Evolutionary conservation across 805 yeast species (phyloP).

Genomic region (Pichia paraexigua): DNA sequence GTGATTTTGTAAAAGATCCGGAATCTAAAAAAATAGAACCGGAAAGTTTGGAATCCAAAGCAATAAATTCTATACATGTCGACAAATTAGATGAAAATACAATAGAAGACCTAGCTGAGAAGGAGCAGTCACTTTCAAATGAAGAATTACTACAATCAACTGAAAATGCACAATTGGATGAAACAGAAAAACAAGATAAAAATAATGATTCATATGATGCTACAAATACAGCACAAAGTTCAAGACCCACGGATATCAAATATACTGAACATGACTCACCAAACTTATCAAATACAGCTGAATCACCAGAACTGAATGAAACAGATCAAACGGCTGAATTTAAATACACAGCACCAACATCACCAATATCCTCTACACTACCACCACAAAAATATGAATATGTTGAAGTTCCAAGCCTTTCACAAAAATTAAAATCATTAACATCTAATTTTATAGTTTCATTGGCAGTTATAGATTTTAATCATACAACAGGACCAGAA

Average conservation of each 20-base stretch:
- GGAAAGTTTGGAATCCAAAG: neutral
- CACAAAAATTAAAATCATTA: neutral
- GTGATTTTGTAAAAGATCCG: neutral
- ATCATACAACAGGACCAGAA: conserved; percentile 89
- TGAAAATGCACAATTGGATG: no score
- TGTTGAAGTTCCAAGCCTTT: conserved; percentile 2
- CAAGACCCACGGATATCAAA: neutral
- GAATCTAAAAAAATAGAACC: neutral
- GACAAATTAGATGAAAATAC: no score
- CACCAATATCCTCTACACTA: neutral
- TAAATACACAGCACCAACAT: neutral
- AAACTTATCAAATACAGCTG: no score
- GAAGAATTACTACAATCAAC: no score
- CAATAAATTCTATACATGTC: no score
- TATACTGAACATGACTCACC: neutral
- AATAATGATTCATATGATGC: neutral
- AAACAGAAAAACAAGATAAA: no score
- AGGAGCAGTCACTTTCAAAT: no score
- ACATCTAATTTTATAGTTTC: conserved; percentile 51
- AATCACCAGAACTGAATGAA: no score
- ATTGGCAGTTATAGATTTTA: conserved; percentile 85
- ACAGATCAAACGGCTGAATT: neutral
- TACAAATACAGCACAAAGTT: neutral
- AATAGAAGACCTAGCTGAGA: no score
- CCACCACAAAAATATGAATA: conserved; percentile 8